phyloP scores from a whole-genome alignment of 306 rosid genomes.

The Lagenaria siceraria region DNA sequence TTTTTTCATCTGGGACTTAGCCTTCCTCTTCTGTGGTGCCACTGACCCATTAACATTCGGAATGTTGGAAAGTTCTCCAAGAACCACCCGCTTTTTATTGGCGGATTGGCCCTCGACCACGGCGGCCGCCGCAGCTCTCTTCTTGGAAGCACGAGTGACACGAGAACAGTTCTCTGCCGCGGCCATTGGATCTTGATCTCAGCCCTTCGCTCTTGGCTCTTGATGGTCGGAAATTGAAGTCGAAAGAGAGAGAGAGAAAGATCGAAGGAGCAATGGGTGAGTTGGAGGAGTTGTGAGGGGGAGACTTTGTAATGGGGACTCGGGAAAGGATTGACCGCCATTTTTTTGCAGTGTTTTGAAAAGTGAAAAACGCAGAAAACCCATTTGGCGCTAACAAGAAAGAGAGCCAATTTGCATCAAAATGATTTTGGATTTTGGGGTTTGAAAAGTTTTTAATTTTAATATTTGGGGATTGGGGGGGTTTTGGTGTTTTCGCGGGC shows the following conservation, averaged over 20 bases:
- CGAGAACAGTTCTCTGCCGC: slow-evolving; percentile 16
- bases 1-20: slow-evolving; percentile 14
- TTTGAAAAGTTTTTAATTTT: not conserved
- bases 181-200: not conserved
- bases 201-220: not conserved
- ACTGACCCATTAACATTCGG: slow-evolving; percentile 7
- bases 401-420: not conserved
- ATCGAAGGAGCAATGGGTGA: not conserved
- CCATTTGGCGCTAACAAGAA: not conserved
- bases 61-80: slow-evolving; percentile 49
- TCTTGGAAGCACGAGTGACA: slow-evolving; percentile 46
- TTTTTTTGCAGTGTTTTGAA: not conserved
- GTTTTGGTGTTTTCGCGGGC: not conserved
- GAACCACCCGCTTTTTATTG: slow-evolving; percentile 50
- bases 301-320: slow-evolving; percentile 12
- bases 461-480: not conserved
- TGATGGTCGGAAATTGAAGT: not conserved
- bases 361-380: not conserved
- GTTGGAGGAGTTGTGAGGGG: not conserved
- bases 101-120: slow-evolving; percentile 13
- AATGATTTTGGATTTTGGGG: not conserved
- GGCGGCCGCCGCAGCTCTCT: slow-evolving; percentile 48
- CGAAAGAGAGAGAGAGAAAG: not conserved
- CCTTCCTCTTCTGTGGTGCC: not conserved
- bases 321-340: slow-evolving; percentile 17